A percentile compares a stretch with the other conserved stretches of the same genome.
Evolutionary conservation across 805 yeast species (phyloP).

Genomic region (Ogataea corticis): DNA sequence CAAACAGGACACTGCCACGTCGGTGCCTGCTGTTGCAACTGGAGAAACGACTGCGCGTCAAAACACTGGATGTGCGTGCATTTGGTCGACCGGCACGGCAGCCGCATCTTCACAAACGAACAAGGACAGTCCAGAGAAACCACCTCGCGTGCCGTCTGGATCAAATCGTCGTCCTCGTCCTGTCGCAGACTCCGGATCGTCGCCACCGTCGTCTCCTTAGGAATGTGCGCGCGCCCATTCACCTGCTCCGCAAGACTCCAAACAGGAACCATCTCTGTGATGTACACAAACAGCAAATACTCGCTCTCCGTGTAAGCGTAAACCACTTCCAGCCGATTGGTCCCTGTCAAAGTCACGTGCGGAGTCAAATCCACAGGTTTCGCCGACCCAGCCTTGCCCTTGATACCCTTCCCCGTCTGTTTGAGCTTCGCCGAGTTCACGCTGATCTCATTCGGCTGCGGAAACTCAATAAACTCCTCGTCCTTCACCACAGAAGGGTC

Average conservation of each 20-base stretch:
- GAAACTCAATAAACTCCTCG: slow-evolving; percentile 53
- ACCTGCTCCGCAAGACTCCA: slow-evolving; percentile 44
- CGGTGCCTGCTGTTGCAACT: slow-evolving; percentile 76
- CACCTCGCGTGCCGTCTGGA: slow-evolving; percentile 59
- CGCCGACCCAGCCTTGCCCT: slow-evolving; percentile 74
- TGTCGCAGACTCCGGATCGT: slow-evolving; percentile 26
- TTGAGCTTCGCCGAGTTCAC: slow-evolving; percentile 54
- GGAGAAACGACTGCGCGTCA: slow-evolving; percentile 73
- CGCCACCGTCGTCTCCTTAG: slow-evolving; percentile 46
- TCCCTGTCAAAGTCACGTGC: slow-evolving; percentile 29
- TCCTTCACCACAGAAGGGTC: slow-evolving; percentile 23
- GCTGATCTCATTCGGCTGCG: slow-evolving; percentile 66
- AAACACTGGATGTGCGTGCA: slow-evolving; percentile 89
- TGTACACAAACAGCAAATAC: slow-evolving; percentile 54
- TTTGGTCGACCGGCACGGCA: slow-evolving; percentile 67
- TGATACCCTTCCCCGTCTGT: slow-evolving; percentile 69
- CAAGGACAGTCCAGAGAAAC: slow-evolving; percentile 79
- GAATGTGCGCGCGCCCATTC: slow-evolving; percentile 50
- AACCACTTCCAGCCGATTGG: slow-evolving; percentile 49
- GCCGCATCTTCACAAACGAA: slow-evolving; percentile 63
- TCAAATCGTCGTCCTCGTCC: slow-evolving; percentile 67
- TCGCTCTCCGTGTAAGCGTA: slow-evolving; percentile 59
- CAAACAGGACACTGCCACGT: slow-evolving; percentile 92
- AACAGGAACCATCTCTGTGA: slow-evolving; percentile 51
- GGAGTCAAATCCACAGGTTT: slow-evolving; percentile 78